phyloP scores from a whole-genome alignment of 192 early-diverging fungal genomes.

The Backusella tarrabulga region DNA sequence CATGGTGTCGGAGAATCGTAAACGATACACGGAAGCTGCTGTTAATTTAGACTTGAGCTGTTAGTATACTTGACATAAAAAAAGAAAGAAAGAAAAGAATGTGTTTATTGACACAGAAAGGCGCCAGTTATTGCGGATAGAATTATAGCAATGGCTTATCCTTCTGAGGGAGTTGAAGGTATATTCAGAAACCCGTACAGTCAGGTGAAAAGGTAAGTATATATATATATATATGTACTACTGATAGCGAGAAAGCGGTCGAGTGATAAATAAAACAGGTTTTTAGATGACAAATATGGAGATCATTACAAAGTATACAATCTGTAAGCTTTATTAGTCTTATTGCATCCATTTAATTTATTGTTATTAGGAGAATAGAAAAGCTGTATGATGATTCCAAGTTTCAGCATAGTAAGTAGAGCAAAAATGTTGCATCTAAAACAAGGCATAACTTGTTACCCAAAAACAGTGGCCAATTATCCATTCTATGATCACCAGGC shows the following conservation, averaged over 20 bases:
- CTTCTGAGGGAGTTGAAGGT: conserved; percentile 49
- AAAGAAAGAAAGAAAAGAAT: background rate
- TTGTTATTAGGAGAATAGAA: conserved; percentile 48
- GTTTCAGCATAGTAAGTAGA: conserved; percentile 36
- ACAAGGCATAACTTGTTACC: background rate
- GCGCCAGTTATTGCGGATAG: conserved; percentile 45
- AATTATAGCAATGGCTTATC: conserved; percentile 60
- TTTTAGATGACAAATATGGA: conserved; percentile 47
- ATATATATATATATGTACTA: conserved; percentile 7
- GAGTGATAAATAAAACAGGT: conserved; percentile 34
- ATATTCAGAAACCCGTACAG: conserved; percentile 54
- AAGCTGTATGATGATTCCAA: conserved; percentile 41
- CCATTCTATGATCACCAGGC: conserved; percentile 57
- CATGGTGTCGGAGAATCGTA: conserved; percentile 29
- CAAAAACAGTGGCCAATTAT: conserved; percentile 39
- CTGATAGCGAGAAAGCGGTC: background rate
- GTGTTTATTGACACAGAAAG: no score
- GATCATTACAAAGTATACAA: conserved; percentile 63
- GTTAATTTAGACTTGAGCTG: conserved; percentile 48
- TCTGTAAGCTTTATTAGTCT: conserved; percentile 34
- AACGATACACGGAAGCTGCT: conserved; percentile 36
- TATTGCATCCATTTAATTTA: background rate
- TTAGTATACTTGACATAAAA: conserved; percentile 5
- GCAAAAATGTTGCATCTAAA: background rate
- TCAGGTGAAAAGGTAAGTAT: conserved; percentile 53